Conservation (phyloP, 2,329 filamentous ascomycete species). For the Colletotrichum scovillei region DNA sequence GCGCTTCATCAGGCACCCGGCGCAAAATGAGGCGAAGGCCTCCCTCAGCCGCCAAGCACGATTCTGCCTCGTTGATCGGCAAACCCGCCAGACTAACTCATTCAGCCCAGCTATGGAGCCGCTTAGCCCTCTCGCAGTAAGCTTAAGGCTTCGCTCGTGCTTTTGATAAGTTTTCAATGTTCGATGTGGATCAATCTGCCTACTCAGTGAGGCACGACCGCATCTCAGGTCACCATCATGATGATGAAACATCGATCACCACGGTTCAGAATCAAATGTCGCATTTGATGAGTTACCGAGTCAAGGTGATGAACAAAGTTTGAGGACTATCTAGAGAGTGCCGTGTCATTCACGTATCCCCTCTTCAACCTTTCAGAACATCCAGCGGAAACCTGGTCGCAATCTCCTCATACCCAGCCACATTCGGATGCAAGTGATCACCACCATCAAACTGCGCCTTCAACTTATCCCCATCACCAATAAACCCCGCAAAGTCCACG, state of each 20-base stretch:
- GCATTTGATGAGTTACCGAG: not conserved
- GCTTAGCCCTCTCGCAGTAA: not conserved
- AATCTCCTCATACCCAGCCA: slow-evolving; percentile 68
- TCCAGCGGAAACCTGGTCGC: slow-evolving; percentile 68
- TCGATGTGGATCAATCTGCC: not conserved
- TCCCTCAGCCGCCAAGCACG: not conserved
- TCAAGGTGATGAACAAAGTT: not conserved
- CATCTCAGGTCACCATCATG: not conserved
- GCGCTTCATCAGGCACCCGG: not conserved
- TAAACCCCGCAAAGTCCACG: slow-evolving; percentile 70
- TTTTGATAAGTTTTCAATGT: not conserved
- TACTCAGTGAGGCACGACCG: not conserved
- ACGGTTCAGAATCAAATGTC: not conserved
- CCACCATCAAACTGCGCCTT: slow-evolving; percentile 66
- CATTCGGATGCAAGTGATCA: slow-evolving; percentile 74
- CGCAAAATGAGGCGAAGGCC: not conserved
- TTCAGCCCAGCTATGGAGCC: not conserved
- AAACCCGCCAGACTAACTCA: not conserved
- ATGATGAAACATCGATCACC: not conserved
- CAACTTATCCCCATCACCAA: slow-evolving; percentile 64
- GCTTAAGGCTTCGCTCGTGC: not conserved
- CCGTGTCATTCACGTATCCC: not conserved
- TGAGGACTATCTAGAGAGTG: no score
- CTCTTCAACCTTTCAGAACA: slow-evolving; percentile 54
- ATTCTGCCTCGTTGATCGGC: not conserved